Evolutionary conservation across 2,329 filamentous ascomycete species (phyloP), one percentile per base, ranked within the genome.

Genomic region (Arachnomyces sp.): DNA sequence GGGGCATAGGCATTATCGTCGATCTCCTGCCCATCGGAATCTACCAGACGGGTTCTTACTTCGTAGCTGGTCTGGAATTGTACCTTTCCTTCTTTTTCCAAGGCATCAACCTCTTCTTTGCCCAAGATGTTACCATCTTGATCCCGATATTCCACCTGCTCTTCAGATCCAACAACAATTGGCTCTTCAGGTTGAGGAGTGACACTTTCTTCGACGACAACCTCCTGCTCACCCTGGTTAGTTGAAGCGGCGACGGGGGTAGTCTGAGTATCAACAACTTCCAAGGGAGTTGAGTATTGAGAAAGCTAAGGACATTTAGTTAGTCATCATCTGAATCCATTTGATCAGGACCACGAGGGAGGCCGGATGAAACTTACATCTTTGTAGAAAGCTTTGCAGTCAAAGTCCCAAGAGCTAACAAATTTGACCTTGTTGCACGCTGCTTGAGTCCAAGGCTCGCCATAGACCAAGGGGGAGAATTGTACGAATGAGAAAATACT

Each of bases 51-150:
- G 7, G 88, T 95, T 49, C 85, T 78, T n/a, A 90, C 95, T 72
- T 96, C 90, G 60, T 95, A 95, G 51, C 83, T 84, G 9, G 92
- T 96, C 68, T 93, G 82, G 68, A 98, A 95, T 55, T 87, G 86
- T 44, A 96, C 89, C 65, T 95, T 93, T 55, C 90, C 92, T 62
- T 90, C 78, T 32, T 60, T 58, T 16, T 60, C 49, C 25, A 98
- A 77, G 14, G 77, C 78, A 55, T 84, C 78, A 44, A 98, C 88
- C 60, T 95, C 78, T 56, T 88, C 84, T 40, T 84, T 79, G 56
- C 90, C 72, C 25, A 98, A 76, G 25, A 96, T 62, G 57, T 95
- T 95, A 50, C 92, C 92, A 52, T 94, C 74, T 63, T 95, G 86
- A 62, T 96, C 92, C 39, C 92, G 84, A 67, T 95, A 98, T 66